A percentile compares a stretch with the other conserved stretches of the same genome.
Conservation (phyloP, 2,329 filamentous ascomycete species). For the Eutypa lata region DNA sequence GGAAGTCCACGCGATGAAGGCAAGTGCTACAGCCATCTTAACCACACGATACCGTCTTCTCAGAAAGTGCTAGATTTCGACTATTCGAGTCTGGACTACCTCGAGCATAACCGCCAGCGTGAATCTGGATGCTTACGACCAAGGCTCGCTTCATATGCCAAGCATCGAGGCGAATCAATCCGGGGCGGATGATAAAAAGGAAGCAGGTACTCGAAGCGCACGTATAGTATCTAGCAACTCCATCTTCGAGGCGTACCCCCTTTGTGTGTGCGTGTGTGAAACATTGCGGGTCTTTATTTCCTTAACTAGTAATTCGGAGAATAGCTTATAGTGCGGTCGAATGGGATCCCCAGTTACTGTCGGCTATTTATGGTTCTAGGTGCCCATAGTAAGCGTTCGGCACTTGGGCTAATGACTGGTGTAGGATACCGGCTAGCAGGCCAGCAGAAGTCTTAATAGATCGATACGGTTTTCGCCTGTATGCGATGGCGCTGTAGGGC, state of each 20-base stretch:
- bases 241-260: not conserved
- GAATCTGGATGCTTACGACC: not conserved
- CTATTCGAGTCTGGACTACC: not conserved
- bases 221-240: not conserved
- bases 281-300: not conserved
- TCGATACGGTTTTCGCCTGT: too few relatives aligned
- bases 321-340: not conserved
- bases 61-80: not conserved
- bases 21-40: conserved; percentile 5
- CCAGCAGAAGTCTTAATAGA: not conserved
- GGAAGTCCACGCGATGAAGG: conserved; percentile 9
- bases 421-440: not conserved
- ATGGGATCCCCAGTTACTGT: not conserved
- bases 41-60: not conserved
- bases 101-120: not conserved
- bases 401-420: not conserved
- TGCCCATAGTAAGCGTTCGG: not conserved
- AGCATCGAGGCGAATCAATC: not conserved
- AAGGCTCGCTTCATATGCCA: not conserved
- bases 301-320: not conserved
- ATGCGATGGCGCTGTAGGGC: too few relatives aligned
- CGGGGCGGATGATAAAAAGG: not conserved
- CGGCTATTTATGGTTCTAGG: not conserved
- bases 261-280: too few relatives aligned
- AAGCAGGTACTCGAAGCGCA: not conserved